Base-by-base conservation (phyloP, 2,329 filamentous ascomycete species). In the Tolypocladium inflatum region DNA sequence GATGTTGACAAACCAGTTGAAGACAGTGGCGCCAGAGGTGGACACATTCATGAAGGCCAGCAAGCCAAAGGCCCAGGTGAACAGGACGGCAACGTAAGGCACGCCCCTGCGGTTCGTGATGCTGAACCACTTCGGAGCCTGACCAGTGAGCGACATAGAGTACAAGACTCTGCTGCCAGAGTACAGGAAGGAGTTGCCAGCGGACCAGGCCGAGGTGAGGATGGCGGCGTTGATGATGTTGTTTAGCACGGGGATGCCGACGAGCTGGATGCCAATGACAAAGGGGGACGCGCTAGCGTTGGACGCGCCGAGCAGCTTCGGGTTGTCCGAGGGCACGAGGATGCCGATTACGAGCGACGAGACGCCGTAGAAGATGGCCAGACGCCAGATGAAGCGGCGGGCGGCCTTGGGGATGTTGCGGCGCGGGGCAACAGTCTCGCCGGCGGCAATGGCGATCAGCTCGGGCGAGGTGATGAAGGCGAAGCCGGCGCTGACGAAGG, bases 1-100 rank as follows among this genome's bases (percentile, higher is more conserved):
- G 57, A 90, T 79, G 68, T 87, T 88, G 64, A 85, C 80, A 68
- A 90, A 88, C 84, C 87, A 90, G 56, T 77, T 79, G 70, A 90
- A 90, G 8, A 88, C 87, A 3, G 77, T 76, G 39, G 82, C 78
- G 26, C 85, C 85, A 37, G 78, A 80, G 63, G 79, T 80, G 52
- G 81, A 85, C 51, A 85, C 79, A 68, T 88, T 89, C 68, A 91
- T 81, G 74, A 86, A 91, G 0, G 85, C 84, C 4, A 91, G 78
- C 10, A 87, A 76, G 30, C 85, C 84, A 65, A 90, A 79, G 1
- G 79, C 69, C 76, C 77, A 79, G 6, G 83, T 84, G 56, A 71
- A 72, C 6, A 83, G 68, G 1, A 85, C 80, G 3, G 76, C 79
- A 13, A 73, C 75, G 64, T 72, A 84, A 0, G 86, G 86, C 0